These are phyloP conservation scores for Leccinum boreale DNA, from an alignment of 768 basidiomycete species.

Conservation along the genomic window DNA sequence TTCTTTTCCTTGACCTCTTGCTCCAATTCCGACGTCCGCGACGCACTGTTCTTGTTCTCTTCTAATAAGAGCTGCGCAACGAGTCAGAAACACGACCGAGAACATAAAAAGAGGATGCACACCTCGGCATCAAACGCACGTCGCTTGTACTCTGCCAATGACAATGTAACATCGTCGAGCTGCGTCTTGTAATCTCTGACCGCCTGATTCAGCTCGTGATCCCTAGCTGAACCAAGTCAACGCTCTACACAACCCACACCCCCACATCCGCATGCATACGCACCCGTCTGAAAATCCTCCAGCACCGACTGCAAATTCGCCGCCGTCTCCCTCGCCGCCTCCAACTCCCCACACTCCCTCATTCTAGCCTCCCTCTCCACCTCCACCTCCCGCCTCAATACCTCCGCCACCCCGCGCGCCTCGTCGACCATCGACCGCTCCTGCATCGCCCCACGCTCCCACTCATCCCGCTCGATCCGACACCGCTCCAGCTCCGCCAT, in stretches of 20 bases:
- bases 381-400: constrained; percentile 62
- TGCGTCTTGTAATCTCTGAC: constrained; percentile 80
- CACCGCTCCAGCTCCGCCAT: constrained; percentile 86
- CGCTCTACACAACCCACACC: background rate
- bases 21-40: constrained; percentile 70
- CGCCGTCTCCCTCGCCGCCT: constrained; percentile 68
- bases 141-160: constrained; percentile 87
- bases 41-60: constrained; percentile 63
- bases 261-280: constrained; percentile 22
- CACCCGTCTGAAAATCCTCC: constrained; percentile 93
- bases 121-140: constrained; percentile 89
- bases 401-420: constrained; percentile 52
- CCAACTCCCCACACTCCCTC: constrained; percentile 54
- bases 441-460: constrained; percentile 56
- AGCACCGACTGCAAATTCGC: constrained; percentile 88
- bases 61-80: constrained; percentile 63
- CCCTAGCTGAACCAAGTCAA: constrained; percentile 59
- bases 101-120: constrained; percentile 14
- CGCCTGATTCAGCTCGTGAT: constrained; percentile 83
- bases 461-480: constrained; percentile 77
- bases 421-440: constrained; percentile 77
- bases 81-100: constrained; percentile 2
- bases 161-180: constrained; percentile 63
- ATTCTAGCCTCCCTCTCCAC: constrained; percentile 58
- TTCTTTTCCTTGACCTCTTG: constrained; percentile 95